Percentiles rank a stretch among this genome's conserved stretches.
These are phyloP conservation scores for Tetrapyrgos nigripes DNA, from an alignment of 1,284 basidiomycete species.

Conservation along the genomic window DNA sequence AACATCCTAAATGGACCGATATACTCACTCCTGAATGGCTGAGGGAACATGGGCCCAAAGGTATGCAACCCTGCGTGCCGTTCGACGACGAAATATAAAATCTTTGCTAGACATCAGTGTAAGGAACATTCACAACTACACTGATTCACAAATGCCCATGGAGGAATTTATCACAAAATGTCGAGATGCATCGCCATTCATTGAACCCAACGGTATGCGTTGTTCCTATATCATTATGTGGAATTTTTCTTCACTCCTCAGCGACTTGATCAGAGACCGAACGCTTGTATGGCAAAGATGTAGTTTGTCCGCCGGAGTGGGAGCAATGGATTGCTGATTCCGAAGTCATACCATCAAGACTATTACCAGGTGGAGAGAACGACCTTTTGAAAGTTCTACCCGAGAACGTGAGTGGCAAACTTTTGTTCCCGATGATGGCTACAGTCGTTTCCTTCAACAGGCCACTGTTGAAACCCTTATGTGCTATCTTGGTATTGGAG, in stretches of 20 bases:
- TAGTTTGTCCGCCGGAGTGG: conserved; percentile 69
- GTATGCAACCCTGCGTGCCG: conserved; percentile 31
- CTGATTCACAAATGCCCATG: conserved; percentile 51
- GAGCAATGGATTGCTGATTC: conserved; percentile 56
- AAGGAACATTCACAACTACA: conserved; percentile 58
- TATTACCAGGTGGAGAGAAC: conserved; percentile 54
- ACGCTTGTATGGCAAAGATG: conserved; percentile 77
- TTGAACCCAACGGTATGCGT: conserved; percentile 43
- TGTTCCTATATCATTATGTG: background rate
- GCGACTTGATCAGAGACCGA: conserved; percentile 52
- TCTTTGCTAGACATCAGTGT: conserved; percentile 51
- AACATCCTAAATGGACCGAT: conserved; percentile 56
- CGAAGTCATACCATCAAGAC: conserved; percentile 51
- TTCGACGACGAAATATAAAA: conserved; percentile 7
- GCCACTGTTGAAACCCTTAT: conserved; percentile 73
- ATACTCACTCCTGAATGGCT: conserved; percentile 65
- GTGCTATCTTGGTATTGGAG: conserved; percentile 80
- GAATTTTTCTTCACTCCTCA: conserved; percentile 2
- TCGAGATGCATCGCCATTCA: conserved; percentile 40
- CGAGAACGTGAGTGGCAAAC: background rate
- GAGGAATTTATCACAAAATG: conserved; percentile 52
- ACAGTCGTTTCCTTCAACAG: conserved; percentile 36
- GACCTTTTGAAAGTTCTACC: conserved; percentile 65
- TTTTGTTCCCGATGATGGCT: background rate
- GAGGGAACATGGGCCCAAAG: conserved; percentile 34